These are phyloP conservation scores for Claviceps fusiformis DNA, from an alignment of 2,329 filamentous ascomycete genomes.

Conservation along the genomic window DNA sequence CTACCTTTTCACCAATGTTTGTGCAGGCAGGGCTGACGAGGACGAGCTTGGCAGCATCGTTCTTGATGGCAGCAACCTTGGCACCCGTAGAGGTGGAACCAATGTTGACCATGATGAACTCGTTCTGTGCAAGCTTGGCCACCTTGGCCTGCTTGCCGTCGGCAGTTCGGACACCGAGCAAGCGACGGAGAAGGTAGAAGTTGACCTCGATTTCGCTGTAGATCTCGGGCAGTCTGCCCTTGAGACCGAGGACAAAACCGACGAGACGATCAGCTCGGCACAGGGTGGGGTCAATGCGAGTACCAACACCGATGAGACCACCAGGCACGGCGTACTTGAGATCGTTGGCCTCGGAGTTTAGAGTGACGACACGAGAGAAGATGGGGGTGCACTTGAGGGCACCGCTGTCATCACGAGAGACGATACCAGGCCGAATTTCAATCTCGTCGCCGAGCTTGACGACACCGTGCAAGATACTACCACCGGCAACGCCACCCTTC, in stretches of 20 bases:
- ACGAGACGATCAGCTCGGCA: constrained; percentile 98
- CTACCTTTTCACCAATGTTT: constrained; percentile 95
- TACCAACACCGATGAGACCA: constrained; percentile 96
- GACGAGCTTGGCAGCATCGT: constrained; percentile 89
- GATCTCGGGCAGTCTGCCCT: constrained; percentile 86
- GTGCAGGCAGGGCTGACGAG: constrained; percentile 92
- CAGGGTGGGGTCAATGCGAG: constrained; percentile 89
- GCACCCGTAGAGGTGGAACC: constrained; percentile 94
- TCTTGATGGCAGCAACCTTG: constrained; percentile 94
- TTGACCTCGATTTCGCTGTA: constrained; percentile 98
- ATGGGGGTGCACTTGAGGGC: constrained; percentile 95
- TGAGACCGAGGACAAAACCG: constrained; percentile 91
- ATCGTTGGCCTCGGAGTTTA: constrained; percentile 97
- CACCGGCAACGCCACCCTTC: constrained; percentile 97
- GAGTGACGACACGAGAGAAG: constrained; percentile 83
- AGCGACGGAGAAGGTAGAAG: constrained; percentile 90
- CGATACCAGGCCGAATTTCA: constrained; percentile 96
- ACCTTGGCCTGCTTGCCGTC: constrained; percentile 99
- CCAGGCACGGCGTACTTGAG: constrained; percentile 97
- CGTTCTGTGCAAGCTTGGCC: constrained; percentile 93
- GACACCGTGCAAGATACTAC: constrained; percentile 90
- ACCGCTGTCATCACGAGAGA: constrained; percentile 86
- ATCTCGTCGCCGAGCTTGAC: constrained; percentile 96
- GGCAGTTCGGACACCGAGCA: constrained; percentile 92
- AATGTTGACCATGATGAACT: constrained; percentile 99